Evolutionary conservation across 768 basidiomycete species (phyloP).

Genomic region (Lentinula sp.): DNA sequence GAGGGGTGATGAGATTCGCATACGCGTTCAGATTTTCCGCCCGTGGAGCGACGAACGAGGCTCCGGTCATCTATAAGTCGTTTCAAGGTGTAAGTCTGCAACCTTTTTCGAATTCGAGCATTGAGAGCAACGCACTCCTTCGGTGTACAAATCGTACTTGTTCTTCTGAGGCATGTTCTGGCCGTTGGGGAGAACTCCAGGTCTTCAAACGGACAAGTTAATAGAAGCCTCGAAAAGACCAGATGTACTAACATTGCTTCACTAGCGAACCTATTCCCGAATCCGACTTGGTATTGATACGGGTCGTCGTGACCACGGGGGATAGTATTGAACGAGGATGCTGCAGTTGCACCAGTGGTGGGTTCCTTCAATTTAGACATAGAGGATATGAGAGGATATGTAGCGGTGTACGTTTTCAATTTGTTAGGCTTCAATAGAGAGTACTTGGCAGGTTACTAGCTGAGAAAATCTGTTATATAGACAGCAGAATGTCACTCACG

Average conservation of each 20-base stretch:
- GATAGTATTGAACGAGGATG: conserved; percentile 27
- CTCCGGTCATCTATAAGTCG: conserved; percentile 46
- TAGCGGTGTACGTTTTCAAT: neutral
- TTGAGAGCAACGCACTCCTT: conserved; percentile 34
- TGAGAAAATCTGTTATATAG: neutral
- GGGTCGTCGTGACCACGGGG: conserved; percentile 38
- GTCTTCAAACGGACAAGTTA: conserved; percentile 23
- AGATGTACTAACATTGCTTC: conserved; percentile 42
- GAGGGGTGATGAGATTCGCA: conserved; percentile 13
- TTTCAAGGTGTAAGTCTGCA: neutral
- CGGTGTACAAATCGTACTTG: conserved; percentile 59
- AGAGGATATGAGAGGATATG: neutral
- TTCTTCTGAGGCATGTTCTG: conserved; percentile 60
- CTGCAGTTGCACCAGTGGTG: conserved; percentile 28
- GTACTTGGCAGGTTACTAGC: neutral
- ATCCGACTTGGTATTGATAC: conserved; percentile 52
- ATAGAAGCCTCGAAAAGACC: neutral
- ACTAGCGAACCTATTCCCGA: conserved; percentile 51
- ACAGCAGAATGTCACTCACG: neutral
- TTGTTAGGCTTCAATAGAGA: neutral
- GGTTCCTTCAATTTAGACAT: neutral
- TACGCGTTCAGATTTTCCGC: conserved; percentile 46
- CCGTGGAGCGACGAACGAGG: conserved; percentile 55
- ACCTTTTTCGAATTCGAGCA: neutral
- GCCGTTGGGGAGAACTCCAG: conserved; percentile 47